Evolutionary conservation across 2,329 filamentous ascomycete species (phyloP).

Genomic region (Talaromyces sp.): DNA sequence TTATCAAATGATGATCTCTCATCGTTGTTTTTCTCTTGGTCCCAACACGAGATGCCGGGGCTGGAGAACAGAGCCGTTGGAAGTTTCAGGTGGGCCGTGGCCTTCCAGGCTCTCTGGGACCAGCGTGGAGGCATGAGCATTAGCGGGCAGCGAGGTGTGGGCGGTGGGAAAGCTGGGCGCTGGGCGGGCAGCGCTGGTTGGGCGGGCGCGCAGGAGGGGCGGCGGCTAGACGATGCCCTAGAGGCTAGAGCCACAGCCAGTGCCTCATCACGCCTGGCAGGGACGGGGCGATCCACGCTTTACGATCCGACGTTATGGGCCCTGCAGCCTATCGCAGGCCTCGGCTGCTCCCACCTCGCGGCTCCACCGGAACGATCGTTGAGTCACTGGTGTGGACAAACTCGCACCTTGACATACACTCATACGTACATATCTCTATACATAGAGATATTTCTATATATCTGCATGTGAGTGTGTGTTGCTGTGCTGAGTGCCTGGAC

Average conservation of each 20-base stretch:
- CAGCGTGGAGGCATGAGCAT: neutral
- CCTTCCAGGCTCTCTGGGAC: neutral
- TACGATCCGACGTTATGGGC: slow-evolving; percentile 5
- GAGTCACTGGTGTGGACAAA: neutral
- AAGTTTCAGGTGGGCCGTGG: slow-evolving; percentile 5
- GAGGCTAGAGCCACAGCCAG: neutral
- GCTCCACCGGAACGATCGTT: neutral
- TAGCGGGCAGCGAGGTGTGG: neutral
- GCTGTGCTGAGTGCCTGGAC: too few species aligned
- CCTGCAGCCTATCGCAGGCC: neutral
- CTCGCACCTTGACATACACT: too few species aligned
- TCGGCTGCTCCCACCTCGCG: neutral
- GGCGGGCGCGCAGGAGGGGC: neutral
- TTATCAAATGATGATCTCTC: neutral
- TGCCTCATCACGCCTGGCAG: slow-evolving; percentile 2
- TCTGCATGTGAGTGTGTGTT: too few species aligned
- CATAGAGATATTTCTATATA: too few species aligned
- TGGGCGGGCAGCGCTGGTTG: neutral
- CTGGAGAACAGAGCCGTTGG: neutral
- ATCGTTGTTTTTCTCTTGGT: neutral
- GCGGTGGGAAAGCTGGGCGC: neutral
- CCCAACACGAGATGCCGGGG: neutral
- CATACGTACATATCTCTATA: too few species aligned
- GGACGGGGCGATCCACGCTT: slow-evolving; percentile 10
- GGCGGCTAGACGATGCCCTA: neutral